Conservation (phyloP, 1,284 basidiomycete species). For the Sparassis latifolia region DNA sequence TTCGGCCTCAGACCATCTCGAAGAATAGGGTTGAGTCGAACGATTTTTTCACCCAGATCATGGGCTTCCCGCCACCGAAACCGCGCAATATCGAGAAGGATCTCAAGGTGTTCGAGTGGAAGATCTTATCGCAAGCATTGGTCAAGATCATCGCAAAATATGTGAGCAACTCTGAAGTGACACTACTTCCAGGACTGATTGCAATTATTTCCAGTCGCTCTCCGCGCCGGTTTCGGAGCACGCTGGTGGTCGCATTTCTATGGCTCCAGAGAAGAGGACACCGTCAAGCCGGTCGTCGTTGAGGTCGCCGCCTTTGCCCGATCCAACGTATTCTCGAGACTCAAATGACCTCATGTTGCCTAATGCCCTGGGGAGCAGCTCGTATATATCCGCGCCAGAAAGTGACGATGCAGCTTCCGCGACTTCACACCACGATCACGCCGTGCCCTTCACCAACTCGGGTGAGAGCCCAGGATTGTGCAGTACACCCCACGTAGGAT, state of each 20-base stretch:
- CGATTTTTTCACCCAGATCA: conserved; percentile 88
- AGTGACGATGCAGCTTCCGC: no score
- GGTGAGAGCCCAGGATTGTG: neutral
- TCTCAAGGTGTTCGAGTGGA: conserved; percentile 97
- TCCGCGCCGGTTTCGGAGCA: neutral
- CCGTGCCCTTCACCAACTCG: neutral
- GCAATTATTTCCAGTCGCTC: neutral
- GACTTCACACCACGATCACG: neutral
- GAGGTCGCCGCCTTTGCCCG: neutral
- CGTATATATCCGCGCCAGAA: no score
- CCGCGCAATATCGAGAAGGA: conserved; percentile 98
- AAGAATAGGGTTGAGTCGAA: conserved; percentile 80
- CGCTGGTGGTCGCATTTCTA: neutral
- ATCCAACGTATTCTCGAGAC: neutral
- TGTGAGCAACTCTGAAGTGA: conserved; percentile 41
- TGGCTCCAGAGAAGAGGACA: neutral
- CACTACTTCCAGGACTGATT: neutral
- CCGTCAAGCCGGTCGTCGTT: neutral
- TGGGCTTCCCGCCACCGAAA: conserved; percentile 92
- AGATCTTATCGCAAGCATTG: conserved; percentile 70
- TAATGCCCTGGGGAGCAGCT: no score
- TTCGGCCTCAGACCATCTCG: conserved; percentile 85
- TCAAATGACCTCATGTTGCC: no score
- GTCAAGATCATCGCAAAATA: conserved; percentile 96
- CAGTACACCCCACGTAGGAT: neutral